Conservation (phyloP, 164 flowering plant species). For the Vitis labrusca region DNA sequence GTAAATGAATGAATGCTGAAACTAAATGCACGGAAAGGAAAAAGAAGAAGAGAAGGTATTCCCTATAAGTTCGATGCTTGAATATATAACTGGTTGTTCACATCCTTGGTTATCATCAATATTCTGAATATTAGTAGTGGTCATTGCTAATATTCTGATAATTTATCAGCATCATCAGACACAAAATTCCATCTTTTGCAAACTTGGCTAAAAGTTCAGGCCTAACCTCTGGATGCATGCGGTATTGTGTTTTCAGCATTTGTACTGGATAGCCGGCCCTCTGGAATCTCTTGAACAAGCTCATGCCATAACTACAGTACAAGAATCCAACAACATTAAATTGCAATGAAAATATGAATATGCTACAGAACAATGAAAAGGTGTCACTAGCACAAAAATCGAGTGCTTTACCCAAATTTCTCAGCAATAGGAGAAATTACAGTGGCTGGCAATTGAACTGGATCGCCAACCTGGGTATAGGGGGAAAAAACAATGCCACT, state of each 20-base stretch:
- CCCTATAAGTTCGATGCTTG: too few relatives aligned
- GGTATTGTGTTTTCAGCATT: conserved; percentile 93
- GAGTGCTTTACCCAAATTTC: conserved; percentile 60
- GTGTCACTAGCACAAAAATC: neutral
- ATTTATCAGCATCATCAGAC: too few relatives aligned
- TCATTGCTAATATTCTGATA: too few relatives aligned
- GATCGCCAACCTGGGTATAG: conserved; percentile 79
- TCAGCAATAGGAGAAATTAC: conserved; percentile 79
- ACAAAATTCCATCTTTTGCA: neutral
- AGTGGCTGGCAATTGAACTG: conserved; percentile 95
- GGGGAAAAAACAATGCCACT: conserved; percentile 1
- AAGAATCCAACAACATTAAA: neutral
- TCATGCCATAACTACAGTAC: conserved; percentile 68
- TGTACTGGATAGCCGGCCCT: conserved; percentile 89
- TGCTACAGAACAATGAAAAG: neutral
- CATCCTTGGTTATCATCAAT: too few relatives aligned
- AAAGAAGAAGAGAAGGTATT: too few relatives aligned
- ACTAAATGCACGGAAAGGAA: too few relatives aligned
- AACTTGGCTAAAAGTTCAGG: neutral
- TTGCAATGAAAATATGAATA: neutral
- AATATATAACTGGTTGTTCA: too few relatives aligned
- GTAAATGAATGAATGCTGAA: too few relatives aligned
- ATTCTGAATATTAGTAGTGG: too few relatives aligned
- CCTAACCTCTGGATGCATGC: conserved; percentile 96
- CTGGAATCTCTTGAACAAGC: conserved; percentile 90